phyloP scores from a whole-genome alignment of 495 filamentous ascomycete species.

The Amniculicola lignicola region DNA sequence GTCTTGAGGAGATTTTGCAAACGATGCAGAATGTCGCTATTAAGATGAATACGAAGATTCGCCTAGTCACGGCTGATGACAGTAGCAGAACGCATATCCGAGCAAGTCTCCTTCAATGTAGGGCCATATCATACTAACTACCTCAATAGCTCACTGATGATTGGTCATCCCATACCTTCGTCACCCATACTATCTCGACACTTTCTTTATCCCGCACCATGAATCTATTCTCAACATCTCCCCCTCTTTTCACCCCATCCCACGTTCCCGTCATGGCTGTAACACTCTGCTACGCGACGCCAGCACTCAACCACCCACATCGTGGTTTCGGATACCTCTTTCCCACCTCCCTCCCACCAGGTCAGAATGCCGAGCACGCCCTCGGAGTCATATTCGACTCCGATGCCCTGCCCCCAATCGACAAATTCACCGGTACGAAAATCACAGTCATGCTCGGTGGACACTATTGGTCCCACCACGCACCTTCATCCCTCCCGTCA shows the following conservation, averaged over 20 bases:
- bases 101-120: no score
- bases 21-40: not conserved
- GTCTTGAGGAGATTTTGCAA: not conserved
- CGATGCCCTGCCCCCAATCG: not conserved
- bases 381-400: not conserved
- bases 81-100: no score
- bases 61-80: no score
- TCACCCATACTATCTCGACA: no score
- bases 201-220: not conserved
- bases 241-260: not conserved
- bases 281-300: not conserved
- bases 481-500: not conserved
- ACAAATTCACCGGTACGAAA: not conserved
- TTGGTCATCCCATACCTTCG: no score
- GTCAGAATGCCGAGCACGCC: not conserved
- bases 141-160: no score
- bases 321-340: not conserved
- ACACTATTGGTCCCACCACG: not conserved
- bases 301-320: not conserved
- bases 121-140: no score
- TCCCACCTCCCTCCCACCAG: not conserved
- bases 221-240: not conserved
- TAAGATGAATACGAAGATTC: no score
- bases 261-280: not conserved
- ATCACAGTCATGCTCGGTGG: not conserved